Conservation (phyloP, 106 monocot species). For the Vanilla planifolia region DNA sequence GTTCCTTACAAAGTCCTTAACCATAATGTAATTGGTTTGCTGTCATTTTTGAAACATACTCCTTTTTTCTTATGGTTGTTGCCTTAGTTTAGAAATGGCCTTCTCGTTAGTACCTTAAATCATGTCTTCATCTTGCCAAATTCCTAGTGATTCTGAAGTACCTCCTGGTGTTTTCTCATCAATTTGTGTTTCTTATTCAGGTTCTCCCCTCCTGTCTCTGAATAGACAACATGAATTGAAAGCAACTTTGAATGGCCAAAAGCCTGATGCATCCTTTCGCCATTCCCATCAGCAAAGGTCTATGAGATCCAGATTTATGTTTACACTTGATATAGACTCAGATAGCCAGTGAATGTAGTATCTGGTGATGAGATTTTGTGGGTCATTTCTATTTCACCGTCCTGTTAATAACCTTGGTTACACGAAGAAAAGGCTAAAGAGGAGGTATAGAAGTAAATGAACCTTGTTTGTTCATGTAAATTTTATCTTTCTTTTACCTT, state of each 20-base stretch:
- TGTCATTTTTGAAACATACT: too few species aligned
- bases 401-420: too few species aligned
- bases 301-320: constrained; percentile 32
- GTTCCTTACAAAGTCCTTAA: too few species aligned
- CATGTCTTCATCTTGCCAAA: not conserved
- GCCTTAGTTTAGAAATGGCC: not conserved
- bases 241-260: constrained; percentile 16
- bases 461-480: too few species aligned
- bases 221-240: constrained; percentile 24
- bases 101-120: not conserved
- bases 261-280: constrained; percentile 32
- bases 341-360: not conserved
- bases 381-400: too few species aligned
- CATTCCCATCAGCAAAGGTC: constrained; percentile 40
- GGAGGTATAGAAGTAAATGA: too few species aligned
- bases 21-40: too few species aligned
- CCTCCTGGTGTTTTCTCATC: not conserved
- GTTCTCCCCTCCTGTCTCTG: constrained; percentile 39
- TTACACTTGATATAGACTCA: constrained; percentile 45
- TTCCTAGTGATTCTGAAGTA: not conserved
- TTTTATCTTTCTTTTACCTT: too few species aligned
- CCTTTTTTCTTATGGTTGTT: not conserved
- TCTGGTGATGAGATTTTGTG: too few species aligned
- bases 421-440: too few species aligned
- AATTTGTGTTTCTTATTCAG: constrained; percentile 21